phyloP scores from a whole-genome alignment of 306 rosid genomes.

The Cicer pinnatifidum region DNA sequence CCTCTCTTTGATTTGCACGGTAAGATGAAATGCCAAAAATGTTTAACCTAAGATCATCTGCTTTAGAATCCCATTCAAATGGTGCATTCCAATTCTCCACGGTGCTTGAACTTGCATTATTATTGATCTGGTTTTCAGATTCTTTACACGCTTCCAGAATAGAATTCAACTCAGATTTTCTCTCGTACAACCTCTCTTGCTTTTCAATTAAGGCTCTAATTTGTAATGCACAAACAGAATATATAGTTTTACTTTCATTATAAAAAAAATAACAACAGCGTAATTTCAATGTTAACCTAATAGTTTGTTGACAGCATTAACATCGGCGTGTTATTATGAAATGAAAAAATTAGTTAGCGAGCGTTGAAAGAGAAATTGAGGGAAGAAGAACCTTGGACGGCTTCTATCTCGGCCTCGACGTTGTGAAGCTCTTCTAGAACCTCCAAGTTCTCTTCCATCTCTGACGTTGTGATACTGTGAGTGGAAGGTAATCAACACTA shows the following conservation, averaged over 20 bases:
- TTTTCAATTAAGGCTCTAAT: conserved; percentile 64
- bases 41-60: conserved; percentile 74
- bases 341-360: conserved; percentile 14
- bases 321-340: neutral
- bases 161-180: conserved; percentile 73
- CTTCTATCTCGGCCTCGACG: conserved; percentile 72
- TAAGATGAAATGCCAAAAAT: conserved; percentile 84
- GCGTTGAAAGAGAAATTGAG: neutral
- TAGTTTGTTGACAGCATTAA: neutral
- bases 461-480: neutral
- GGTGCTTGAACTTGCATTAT: conserved; percentile 47
- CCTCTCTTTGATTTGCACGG: conserved; percentile 94
- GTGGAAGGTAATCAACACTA: conserved; percentile 32
- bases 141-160: conserved; percentile 68
- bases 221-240: conserved; percentile 57
- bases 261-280: neutral
- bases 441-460: conserved; percentile 63
- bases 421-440: conserved; percentile 68
- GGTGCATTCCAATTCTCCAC: conserved; percentile 77
- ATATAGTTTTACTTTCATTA: too few relatives aligned
- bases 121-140: conserved; percentile 47
- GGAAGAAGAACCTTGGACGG: conserved; percentile 68
- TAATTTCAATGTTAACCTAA: neutral
- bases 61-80: conserved; percentile 88
- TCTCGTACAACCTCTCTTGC: conserved; percentile 78